Evolutionary conservation across 805 yeast genomes (phyloP), one percentile per base, ranked within the genome.

Genomic region (Lachancea nothofagi): DNA sequence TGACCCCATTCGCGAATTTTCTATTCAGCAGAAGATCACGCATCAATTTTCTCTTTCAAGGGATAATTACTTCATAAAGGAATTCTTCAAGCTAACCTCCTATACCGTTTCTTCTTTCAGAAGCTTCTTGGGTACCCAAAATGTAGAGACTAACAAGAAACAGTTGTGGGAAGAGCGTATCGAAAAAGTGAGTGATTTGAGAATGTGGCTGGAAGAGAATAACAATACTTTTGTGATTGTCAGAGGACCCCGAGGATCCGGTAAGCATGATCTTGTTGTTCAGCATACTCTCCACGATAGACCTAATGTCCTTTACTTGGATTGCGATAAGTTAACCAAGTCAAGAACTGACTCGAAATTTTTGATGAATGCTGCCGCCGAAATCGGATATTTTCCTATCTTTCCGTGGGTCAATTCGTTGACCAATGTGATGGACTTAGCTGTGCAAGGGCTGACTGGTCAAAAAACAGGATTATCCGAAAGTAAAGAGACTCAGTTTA

Each of bases 221-320:
- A 78, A 80, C n/a, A 81, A 83, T 57, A 86, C 97, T 1, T 93
- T 88, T 56, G 88, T 90, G 19, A 77, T 93, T 3, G 79, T 93
- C 2, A 77, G 80, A 46, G 98, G 98, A 9, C 97, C 98, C 4
- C 74, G 86, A 48, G 98, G 98, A 4, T 79, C 95, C n/a, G 98
- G 97, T 17, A 90, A 93, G 53, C 74, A 79, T 44, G 90, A 80
- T 44, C 65, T 87, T 44, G 88, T 90, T 4, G 63, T 81, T 55
- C 78, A 78, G 31, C 77, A 80, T 52, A 79, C 83, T 1, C 66
- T 86, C 32, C 64, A 69, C 34, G 76, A 70, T 21, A 74, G 88
- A 37, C 68, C 70, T 1, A 80, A 81, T 45, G 73, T 81, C 3
- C 67, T 88, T 28, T 71, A 76, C 42, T 60, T 93, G 32, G 94